Evolutionary conservation across 495 filamentous ascomycete genomes (phyloP), one percentile per base, ranked within the genome.

Genomic region (Ramalina intermedia): DNA sequence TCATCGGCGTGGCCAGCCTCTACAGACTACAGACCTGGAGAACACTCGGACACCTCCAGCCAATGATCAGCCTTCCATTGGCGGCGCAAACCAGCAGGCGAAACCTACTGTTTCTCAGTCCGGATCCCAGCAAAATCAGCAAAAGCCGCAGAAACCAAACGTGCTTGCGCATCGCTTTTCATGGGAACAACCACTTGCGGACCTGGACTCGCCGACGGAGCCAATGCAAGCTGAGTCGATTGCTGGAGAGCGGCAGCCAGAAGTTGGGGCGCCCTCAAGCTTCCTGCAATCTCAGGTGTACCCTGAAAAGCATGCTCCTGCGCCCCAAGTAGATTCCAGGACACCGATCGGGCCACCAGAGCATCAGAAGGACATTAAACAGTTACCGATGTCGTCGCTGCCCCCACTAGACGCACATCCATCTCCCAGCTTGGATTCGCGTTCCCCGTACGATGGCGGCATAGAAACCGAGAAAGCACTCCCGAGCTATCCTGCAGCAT

Each of bases 71-170:
- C 29, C 29, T 9, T 33, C 29, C 7, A 13, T 11, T 33, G 29
- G 66, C 46, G 60, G 68, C n/a, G 69, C 68, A 27, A 66, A 65
- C 37, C 63, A 69, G 46, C 72, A 73, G 49, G 65, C 69, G 49
- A 53, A 55, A 11, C 49, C 61, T 12, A 60, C 9, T 38, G 14
- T 38, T 60, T 9, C 67, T 61, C 21, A 61, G 54, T 29, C 43
- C 29, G 40, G 46, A 53, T 13, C 45, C 39, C 46, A 35, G n/a
- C 42, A 29, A 45, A 41, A 42, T 43, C 61, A 21, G 23, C 56
- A 16, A 54, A 56, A 37, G 40, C 50, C 46, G 11, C 49, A 36
- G 52, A 56, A 37, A 38, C 50, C 46, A 11, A 48, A 36, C 5
- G 48, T 43, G 12, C 57, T 54, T 1, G 58, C 57, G 20, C 64